Conservation (phyloP, 495 filamentous ascomycete genomes). For the Xylaria acuta region DNA sequence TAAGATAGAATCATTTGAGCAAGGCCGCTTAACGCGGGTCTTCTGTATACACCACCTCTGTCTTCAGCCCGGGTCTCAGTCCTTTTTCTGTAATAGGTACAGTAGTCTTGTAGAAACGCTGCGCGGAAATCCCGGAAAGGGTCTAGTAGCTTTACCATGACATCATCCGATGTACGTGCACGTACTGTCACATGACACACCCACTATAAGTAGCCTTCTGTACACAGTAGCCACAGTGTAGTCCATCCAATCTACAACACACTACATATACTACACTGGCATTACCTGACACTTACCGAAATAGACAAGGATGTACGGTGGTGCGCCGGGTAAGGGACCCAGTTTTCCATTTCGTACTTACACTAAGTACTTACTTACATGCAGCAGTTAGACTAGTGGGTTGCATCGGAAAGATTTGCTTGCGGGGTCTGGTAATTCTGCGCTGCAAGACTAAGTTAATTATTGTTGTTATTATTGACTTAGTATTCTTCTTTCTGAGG, state of each 20-base stretch:
- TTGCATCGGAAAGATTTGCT: slow-evolving; percentile 13
- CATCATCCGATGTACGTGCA: neutral
- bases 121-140: neutral
- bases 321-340: neutral
- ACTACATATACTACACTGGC: too few relatives aligned
- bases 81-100: neutral
- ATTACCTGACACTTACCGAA: neutral
- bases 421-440: neutral
- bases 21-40: slow-evolving; percentile 5
- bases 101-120: neutral
- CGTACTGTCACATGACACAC: too few relatives aligned
- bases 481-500: neutral
- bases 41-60: neutral
- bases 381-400: too few relatives aligned
- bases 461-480: neutral
- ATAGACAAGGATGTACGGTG: neutral
- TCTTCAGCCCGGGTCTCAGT: neutral
- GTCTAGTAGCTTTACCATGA: slow-evolving; percentile 2
- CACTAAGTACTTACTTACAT: neutral
- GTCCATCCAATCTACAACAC: too few relatives aligned
- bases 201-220: too few relatives aligned
- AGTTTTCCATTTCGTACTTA: neutral
- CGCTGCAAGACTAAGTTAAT: slow-evolving; percentile 8
- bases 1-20: neutral
- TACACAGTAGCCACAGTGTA: too few relatives aligned